Base-by-base conservation (phyloP, 2,329 filamentous ascomycete species). In the Trichophyton mentagrophytes region DNA sequence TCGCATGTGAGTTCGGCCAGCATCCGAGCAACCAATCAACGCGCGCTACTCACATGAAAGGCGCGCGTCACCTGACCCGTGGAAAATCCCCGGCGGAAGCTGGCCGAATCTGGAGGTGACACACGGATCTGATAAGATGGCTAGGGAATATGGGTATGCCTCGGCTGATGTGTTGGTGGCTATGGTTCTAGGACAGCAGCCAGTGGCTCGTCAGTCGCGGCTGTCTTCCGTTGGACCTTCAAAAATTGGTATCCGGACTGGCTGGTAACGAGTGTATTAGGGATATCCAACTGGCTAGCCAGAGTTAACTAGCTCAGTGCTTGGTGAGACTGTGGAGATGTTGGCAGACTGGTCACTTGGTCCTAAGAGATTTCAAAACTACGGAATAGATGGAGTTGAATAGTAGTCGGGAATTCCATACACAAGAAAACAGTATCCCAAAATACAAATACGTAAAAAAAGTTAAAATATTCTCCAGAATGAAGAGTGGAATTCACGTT, bases 1-100 rank as follows among this genome's bases (percentile, higher is more conserved):
- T 55, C 51, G 51, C 51, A 55, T 55, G 51, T 55, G 51, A 46
- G 36, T 46, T 58, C 56, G 56, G 56, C 36, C 36, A 58, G 56
- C 36, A 58, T 58, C 56, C 56, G 56, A 46, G 42, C 7, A 22
- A 13, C 56, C 56, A 58, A 58, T 58, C n/a, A 58, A 20, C 9
- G 25, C 20, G 36, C 22, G 33, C 56, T n/a, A 36, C 56, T 58
- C 56, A 58, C 56, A 58, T 58, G 56, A 27, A 55, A 55, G 22
- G 56, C 53, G 36, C 53, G 36, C 25, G 36, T 58, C 56, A 58
- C 56, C 36, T 58, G 56, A 58, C 40, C 36, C 27, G 11, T 58
- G 56, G 40, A 27, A 15, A 30, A 42, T 46, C 30, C 36, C 40
- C 9, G 56, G 56, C 56, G 56, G 56, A 58, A 42, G 36, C 56